phyloP scores from a whole-genome alignment of 2,329 filamentous ascomycete species.

The Xylariales sp. region DNA sequence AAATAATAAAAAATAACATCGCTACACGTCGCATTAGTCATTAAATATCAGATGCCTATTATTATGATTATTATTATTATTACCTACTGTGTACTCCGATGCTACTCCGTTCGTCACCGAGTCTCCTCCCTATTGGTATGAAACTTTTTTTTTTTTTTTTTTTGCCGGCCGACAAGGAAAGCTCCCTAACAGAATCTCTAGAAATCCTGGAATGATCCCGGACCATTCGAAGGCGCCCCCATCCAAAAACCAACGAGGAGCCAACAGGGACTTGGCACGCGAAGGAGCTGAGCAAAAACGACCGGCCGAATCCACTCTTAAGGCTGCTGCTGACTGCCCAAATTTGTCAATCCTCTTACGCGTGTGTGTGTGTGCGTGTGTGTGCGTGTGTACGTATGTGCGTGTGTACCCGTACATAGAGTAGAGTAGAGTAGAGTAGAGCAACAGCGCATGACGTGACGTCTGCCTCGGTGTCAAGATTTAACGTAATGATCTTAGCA shows the following conservation, averaged over 20 bases:
- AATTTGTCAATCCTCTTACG: conserved; percentile 22
- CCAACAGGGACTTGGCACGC: conserved; percentile 31
- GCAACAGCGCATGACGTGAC: neutral
- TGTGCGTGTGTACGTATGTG: too few relatives aligned
- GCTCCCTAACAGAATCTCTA: neutral
- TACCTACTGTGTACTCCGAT: neutral
- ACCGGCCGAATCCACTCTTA: conserved; percentile 35
- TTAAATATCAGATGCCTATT: too few relatives aligned
- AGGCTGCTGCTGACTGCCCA: conserved; percentile 38
- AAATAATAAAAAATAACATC: neutral
- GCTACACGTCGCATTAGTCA: neutral
- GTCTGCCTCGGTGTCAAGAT: neutral
- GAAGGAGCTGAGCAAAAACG: conserved; percentile 25
- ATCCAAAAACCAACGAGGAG: conserved; percentile 5
- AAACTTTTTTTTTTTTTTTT: too few relatives aligned
- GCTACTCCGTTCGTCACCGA: neutral
- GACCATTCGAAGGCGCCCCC: conserved; percentile 17
- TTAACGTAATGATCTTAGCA: conserved; percentile 10
- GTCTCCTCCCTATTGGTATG: neutral
- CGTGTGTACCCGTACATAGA: too few relatives aligned
- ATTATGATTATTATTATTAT: too few relatives aligned
- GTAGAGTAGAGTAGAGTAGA: too few relatives aligned
- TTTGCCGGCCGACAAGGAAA: conserved; percentile 17
- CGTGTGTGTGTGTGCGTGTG: neutral
- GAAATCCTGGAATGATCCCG: conserved; percentile 20